Evolutionary conservation across 2,329 filamentous ascomycete genomes (phyloP), one percentile per base, ranked within the genome.

Genomic region (Microcera coccophila): DNA sequence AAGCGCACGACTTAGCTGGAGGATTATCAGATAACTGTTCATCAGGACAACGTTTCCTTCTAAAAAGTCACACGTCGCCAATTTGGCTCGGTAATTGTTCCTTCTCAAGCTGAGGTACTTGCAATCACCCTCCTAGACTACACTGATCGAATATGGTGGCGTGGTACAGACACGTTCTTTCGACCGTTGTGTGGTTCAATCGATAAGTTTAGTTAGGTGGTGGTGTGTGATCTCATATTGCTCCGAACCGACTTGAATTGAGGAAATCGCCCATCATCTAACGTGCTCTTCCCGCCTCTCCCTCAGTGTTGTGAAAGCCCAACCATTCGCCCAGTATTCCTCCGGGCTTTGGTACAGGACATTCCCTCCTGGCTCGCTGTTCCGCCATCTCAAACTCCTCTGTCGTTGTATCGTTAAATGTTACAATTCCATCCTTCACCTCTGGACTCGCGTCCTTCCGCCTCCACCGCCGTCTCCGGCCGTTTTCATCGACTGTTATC

Each of bases 331-430:
- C 87, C 35, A 95, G 68, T 24, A 90, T 68, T 3, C 90, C 90
- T 22, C 81, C 76, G 0, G 93, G 91, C 67, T 96, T 96, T 4
- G 93, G 93, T 11, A 98, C 82, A 0, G 93, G 93, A 62, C 93
- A 98, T 62, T 94, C 88, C 58, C 88, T 78, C 60, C 74, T 75
- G 35, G 68, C 60, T 41, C 70, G 72, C 64, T 73, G 53, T 59
- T 69, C 35, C 36, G 50, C 50, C 44, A 53, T 38, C 42, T 56
- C 57, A 15, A 48, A 47, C 50, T 71, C 60, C 53, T 73, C 67
- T 22, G 61, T 59, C 36, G 62, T 58, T 41, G 59, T 54, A 41
- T 66, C 60, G 47, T 66, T 62, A 52, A 79, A 78, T 40, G 74
- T 72, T 4, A 72, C 72, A 21, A 77, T 67, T 29, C 70, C 70